Evolutionary conservation across 139 green algal species (phyloP), one percentile per base, ranked within the genome.

Genomic region (Bryopsis sp.): DNA sequence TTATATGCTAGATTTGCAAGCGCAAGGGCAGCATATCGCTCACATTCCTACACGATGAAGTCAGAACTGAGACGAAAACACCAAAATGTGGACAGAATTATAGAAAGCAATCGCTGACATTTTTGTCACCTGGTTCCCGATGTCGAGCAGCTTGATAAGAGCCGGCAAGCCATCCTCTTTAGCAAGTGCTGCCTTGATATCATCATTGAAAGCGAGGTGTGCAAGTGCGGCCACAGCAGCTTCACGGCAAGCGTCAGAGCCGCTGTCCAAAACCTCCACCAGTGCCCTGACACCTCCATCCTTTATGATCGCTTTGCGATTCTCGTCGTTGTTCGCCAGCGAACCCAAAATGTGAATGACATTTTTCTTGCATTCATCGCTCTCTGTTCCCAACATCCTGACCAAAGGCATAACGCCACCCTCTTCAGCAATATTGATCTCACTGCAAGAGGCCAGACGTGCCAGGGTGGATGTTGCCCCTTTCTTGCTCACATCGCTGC

Each of bases 251-350:
- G 50, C 26, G n/a, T 57, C 67, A 4, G 50, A 58, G 32, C 46
- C 43, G 15, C 28, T 73, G 3, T 39, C 58, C 46, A 77, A 37
- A 24, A 77, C 47, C 6, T 62, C 47, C 3, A 77, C 71, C 29
- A 77, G 38, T 7, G 63, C 35, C 11, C 39, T 29, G 3, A 77
- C 57, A 31, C 57, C 71, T 15, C 63, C 71, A 37, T 62, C 64
- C 33, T 72, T 7, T 37, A 72, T 64, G 57, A 77, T 70, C 11
- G 63, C 63, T 35, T 47, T 59, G 22, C 48, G 66, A 36, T 67
- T 72, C 47, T 67, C 64, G 64, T 66, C 63, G 47, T 72, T 77
- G n/a, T 72, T 63, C 1, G 63, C 46, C 7, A 77, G 48, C 28
- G 62, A 69, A 22, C 62, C 62, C 33, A 69, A n/a, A 37, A 69